A percentile compares a stretch with the other conserved stretches of the same genome.
Evolutionary conservation across 2,329 filamentous ascomycete genomes (phyloP).

Genomic region (Fusarium sp.): DNA sequence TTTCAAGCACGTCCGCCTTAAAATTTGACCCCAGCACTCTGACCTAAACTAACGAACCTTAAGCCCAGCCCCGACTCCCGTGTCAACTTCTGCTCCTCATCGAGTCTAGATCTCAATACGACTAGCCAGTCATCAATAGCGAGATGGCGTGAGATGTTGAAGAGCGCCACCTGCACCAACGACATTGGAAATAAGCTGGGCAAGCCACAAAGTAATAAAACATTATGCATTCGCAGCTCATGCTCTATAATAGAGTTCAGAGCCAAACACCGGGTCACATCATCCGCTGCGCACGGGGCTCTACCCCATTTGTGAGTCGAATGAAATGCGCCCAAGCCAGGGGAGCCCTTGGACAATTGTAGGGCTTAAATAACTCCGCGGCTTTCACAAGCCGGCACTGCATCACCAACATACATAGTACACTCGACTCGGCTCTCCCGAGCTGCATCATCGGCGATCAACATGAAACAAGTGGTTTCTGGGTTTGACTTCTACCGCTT

Average conservation of each 20-base stretch:
- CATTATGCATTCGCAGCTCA: background rate
- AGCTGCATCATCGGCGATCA: background rate
- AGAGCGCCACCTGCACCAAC: background rate
- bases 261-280: conserved; percentile 4
- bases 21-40: background rate
- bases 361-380: background rate
- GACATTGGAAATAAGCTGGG: conserved; percentile 2
- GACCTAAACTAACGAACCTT: background rate
- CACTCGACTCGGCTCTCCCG: background rate
- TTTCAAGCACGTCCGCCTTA: too few species aligned
- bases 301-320: background rate
- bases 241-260: conserved; percentile 13
- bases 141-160: background rate
- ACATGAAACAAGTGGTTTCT: background rate
- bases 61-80: background rate
- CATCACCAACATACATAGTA: background rate
- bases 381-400: background rate
- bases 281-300: background rate
- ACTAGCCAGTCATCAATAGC: background rate
- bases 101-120: background rate
- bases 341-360: background rate
- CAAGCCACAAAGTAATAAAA: background rate
- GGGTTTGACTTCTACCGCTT: background rate
- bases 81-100: background rate
- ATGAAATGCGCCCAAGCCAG: background rate